phyloP scores from a whole-genome alignment of 371 early-diverging fungal species.

The Umbelopsis sp. region DNA sequence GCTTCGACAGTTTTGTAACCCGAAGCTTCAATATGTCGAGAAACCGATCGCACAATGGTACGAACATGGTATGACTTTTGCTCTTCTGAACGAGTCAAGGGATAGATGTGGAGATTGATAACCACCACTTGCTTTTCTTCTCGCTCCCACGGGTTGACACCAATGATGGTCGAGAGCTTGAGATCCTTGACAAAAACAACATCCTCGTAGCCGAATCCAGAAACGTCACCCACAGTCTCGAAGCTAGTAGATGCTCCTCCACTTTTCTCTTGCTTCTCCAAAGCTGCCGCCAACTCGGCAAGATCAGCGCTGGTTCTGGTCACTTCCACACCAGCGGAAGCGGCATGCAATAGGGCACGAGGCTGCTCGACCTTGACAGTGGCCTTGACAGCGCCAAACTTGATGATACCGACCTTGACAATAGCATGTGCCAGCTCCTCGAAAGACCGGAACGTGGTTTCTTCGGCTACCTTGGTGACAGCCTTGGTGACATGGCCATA shows the following conservation, averaged over 20 bases:
- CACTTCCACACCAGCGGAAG: slow-evolving; percentile 86
- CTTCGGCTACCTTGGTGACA: slow-evolving; percentile 78
- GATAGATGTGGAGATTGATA: slow-evolving; percentile 77
- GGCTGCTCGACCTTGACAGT: slow-evolving; percentile 86
- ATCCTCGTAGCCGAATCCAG: slow-evolving; percentile 45
- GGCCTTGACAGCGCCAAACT: slow-evolving; percentile 65
- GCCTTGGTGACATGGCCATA: slow-evolving; percentile 83
- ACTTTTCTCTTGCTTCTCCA: slow-evolving; percentile 21
- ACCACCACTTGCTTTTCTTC: slow-evolving; percentile 91
- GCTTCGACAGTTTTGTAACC: slow-evolving; percentile 87
- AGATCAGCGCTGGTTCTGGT: slow-evolving; percentile 67
- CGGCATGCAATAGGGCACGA: slow-evolving; percentile 89
- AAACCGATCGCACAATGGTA: slow-evolving; percentile 81
- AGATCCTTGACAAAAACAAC: slow-evolving; percentile 83
- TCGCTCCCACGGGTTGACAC: slow-evolving; percentile 95
- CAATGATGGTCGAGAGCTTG: slow-evolving; percentile 84
- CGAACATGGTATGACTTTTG: slow-evolving; percentile 78
- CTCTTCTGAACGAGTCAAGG: slow-evolving; percentile 58
- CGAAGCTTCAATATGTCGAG: slow-evolving; percentile 68
- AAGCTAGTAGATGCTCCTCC: slow-evolving; percentile 13
- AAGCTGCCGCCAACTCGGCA: slow-evolving; percentile 21
- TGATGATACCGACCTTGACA: slow-evolving; percentile 58
- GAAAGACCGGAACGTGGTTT: slow-evolving; percentile 67
- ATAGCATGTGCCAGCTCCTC: slow-evolving; percentile 78
- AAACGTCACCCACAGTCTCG: slow-evolving; percentile 45